phyloP scores from a whole-genome alignment of 2,329 filamentous ascomycete genomes.

The Phyllosticta capitalensis region DNA sequence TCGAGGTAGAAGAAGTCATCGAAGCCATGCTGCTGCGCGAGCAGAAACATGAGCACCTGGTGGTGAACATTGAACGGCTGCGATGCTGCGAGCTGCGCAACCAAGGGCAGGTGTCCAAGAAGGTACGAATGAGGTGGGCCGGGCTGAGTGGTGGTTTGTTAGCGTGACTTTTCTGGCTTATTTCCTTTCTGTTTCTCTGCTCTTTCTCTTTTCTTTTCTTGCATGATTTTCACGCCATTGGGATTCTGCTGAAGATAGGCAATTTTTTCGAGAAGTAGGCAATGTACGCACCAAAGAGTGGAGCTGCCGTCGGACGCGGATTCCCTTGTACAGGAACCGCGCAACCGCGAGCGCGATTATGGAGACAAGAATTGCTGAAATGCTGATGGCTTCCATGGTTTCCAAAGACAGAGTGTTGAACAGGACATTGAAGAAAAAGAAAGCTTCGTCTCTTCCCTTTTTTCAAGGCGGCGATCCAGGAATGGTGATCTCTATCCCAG shows the following conservation, averaged over 20 bases:
- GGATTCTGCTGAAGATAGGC: background rate
- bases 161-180: background rate
- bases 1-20: slow-evolving; percentile 5
- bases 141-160: background rate
- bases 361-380: background rate
- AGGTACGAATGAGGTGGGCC: background rate
- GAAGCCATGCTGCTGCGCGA: background rate
- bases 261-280: background rate
- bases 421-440: background rate
- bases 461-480: background rate
- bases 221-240: too few species aligned
- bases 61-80: background rate
- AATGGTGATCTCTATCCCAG: background rate
- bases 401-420: background rate
- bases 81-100: background rate
- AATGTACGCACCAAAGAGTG: background rate
- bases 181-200: too few species aligned
- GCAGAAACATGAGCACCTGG: background rate
- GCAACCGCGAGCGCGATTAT: background rate
- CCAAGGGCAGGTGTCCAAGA: background rate
- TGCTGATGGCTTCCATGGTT: background rate
- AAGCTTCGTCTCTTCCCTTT: background rate
- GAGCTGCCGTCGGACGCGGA: background rate
- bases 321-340: background rate
- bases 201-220: background rate